phyloP scores from a whole-genome alignment of 2,329 filamentous ascomycete species.

The Rugonectria rugulosa region DNA sequence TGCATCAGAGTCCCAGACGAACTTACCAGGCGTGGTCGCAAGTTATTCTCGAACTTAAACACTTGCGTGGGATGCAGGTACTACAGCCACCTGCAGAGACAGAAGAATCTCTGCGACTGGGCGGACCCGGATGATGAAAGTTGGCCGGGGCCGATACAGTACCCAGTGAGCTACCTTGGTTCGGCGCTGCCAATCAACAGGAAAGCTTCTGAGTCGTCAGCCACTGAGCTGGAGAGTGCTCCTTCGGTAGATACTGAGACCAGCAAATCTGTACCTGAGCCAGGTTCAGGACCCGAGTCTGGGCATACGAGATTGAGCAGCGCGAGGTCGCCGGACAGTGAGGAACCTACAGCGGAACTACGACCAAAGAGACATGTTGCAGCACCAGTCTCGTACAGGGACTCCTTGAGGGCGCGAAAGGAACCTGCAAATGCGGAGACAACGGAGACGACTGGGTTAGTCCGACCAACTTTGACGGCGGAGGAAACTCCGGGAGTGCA shows the following conservation, averaged over 20 bases:
- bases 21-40: conserved; percentile 27
- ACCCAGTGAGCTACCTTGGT: too few relatives aligned
- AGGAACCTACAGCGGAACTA: not conserved
- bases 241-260: not conserved
- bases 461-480: not conserved
- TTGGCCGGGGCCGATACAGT: too few relatives aligned
- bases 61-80: conserved; percentile 46
- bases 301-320: not conserved
- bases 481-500: not conserved
- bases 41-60: conserved; percentile 27
- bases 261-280: not conserved
- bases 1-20: conserved; percentile 40
- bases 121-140: too few relatives aligned
- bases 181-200: not conserved
- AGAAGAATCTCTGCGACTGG: conserved; percentile 40
- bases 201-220: not conserved
- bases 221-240: not conserved
- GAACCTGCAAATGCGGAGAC: not conserved
- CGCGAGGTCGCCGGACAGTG: not conserved
- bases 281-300: not conserved
- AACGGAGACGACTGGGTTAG: too few relatives aligned
- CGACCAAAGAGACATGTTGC: conserved; percentile 2
- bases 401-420: not conserved
- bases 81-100: conserved; percentile 33
- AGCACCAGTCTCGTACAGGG: conserved; percentile 3